Evolutionary conservation across 768 basidiomycete species (phyloP), one percentile per base, ranked within the genome.

Genomic region (Podaxis sp.): DNA sequence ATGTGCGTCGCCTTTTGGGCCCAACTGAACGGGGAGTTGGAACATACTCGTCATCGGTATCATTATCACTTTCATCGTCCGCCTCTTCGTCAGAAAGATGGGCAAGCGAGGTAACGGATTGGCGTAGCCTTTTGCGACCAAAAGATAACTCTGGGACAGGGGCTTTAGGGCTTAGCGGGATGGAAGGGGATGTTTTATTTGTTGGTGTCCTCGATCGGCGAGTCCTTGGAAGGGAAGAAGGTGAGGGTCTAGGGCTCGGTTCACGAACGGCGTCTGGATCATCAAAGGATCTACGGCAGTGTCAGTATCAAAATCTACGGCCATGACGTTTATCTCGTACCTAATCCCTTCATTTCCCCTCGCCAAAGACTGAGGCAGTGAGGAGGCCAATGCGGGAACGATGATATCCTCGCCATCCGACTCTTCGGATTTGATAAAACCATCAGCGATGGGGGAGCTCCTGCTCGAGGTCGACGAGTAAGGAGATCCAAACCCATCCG

Each of bases 21-120:
- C 33, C 46, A 38, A 38, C 15, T 8, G 51, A 44, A 48, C 61
- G 54, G 33, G 77, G 72, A 2, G 79, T 76, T 3, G 83, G 80
- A 28, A 77, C 22, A 63, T 84, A 82, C 63, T 82, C 80, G 54
- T 81, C 80, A 63, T 81, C 81, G 2, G 74, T 69, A 60, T 69
- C 76, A 61, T 77, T 76, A n/a, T 77, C 76, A 64, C 76, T 75
- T 49, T 80, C 75, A 30, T 70, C 70, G 61, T 77, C 71, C 5
- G 62, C 71, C 26, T 78, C 77, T 17, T 74, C 63, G n/a, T 48
- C 52, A 28, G 56, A 60, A 30, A 40, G 11, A 26, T 17, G 52
- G 30, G 22, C 26, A 44, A 42, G 48, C n/a, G 52, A 39, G 15
- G 40, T 39, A 6, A 52, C 26, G 15, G 36, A 12, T 5, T 22